Base-by-base conservation (phyloP, 768 basidiomycete genomes). In the Leccinum uliginosum region DNA sequence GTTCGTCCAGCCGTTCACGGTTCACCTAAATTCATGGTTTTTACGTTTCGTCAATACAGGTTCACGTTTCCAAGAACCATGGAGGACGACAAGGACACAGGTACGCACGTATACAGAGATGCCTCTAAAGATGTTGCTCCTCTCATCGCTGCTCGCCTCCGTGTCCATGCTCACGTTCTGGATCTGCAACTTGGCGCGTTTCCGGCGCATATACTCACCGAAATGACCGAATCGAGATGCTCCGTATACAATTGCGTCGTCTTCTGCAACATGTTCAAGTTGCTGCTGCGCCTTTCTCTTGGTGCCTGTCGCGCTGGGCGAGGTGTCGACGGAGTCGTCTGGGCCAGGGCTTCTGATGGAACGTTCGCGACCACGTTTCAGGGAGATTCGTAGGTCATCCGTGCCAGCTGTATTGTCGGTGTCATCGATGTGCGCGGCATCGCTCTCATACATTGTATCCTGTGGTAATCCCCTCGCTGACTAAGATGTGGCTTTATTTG, bases 1-100 rank as follows among this genome's bases (percentile, higher is more conserved):
- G 35, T 82, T 78, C 1, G 93, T 96, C 76, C 83, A 89, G 0
- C 95, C 95, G 65, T 98, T 97, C n/a, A n/a, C n/a, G n/a, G n/a
- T n/a, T n/a, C 50, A 95, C 86, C 93, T 95, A 57, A 1, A 44
- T 50, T 27, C 40, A 43, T 48, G 14, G 2, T 46, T 8, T 23
- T n/a, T 17, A 10, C 14, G 5, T 9, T 23, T 21, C 23, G 23
- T 44, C 44, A 12, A 38, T 6, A 40, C 24, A 1, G 4, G 9
- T 44, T 48, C 14, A 21, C 27, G 12, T 44, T 12, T 46, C 49
- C 23, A 15, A 44, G 21, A 30, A 47, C 17, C 19, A 43, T 19
- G 40, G 5, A 11, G 17, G 14, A 19, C 47, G 23, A n/a, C 11
- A 10, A 29, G 53, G 29, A 7, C 38, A 10, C 12, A 14, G 52